These are phyloP conservation scores for Penicillium sp. DNA, from an alignment of 2,329 filamentous ascomycete genomes.

Conservation along the genomic window DNA sequence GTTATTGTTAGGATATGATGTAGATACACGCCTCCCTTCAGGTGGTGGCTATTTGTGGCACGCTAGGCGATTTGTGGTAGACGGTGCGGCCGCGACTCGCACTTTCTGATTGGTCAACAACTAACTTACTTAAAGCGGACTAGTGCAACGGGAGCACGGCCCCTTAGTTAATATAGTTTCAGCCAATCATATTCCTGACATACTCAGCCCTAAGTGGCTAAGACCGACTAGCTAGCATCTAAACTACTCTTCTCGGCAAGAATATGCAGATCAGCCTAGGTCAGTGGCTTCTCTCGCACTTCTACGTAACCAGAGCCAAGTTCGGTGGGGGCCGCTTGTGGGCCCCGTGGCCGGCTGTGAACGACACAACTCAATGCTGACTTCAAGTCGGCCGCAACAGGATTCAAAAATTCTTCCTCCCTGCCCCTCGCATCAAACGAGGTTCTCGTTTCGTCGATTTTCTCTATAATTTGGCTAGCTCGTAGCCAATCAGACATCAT, in stretches of 20 bases:
- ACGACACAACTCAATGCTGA: background rate
- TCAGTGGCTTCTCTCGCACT: background rate
- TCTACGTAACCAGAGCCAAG: background rate
- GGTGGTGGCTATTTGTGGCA: background rate
- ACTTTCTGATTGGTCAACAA: background rate
- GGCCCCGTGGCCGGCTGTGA: background rate
- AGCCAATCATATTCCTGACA: slow-evolving; percentile 1
- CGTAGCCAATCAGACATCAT: background rate
- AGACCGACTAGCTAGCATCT: background rate
- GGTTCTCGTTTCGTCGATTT: background rate
- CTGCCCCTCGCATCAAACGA: background rate
- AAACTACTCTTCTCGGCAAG: background rate
- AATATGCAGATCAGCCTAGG: background rate
- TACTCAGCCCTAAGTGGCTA: background rate
- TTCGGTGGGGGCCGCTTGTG: background rate
- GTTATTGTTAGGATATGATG: slow-evolving; percentile 1
- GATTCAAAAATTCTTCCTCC: background rate
- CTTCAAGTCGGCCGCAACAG: background rate
- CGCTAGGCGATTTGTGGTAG: background rate
- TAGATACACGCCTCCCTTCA: background rate
- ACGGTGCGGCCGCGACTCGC: background rate
- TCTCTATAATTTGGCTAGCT: background rate
- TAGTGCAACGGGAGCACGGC: background rate
- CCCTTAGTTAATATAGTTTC: background rate
- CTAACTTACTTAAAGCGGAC: background rate